Conservation (phyloP, 2,329 filamentous ascomycete genomes). For the Apiospora sp. region DNA sequence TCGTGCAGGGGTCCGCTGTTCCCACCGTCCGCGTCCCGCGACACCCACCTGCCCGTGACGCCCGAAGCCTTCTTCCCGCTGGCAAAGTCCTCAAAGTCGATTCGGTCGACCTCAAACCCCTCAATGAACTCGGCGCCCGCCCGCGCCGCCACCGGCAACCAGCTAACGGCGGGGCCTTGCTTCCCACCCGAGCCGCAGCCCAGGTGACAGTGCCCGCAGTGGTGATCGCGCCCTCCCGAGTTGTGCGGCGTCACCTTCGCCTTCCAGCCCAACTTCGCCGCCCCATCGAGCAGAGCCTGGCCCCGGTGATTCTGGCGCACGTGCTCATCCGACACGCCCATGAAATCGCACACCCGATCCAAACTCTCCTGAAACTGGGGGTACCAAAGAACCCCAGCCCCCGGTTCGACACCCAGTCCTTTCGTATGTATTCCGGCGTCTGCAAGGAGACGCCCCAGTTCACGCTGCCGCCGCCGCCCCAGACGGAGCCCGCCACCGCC, state of each 20-base stretch:
- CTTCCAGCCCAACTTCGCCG: constrained; percentile 69
- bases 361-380: constrained; percentile 67
- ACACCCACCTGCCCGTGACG: constrained; percentile 47
- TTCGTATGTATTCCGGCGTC: constrained; percentile 69
- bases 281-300: constrained; percentile 67
- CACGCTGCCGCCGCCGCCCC: constrained; percentile 77
- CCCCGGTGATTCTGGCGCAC: constrained; percentile 70
- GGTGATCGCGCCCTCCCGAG: constrained; percentile 68
- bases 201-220: constrained; percentile 59
- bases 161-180: constrained; percentile 73
- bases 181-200: constrained; percentile 65
- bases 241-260: constrained; percentile 73
- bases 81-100: constrained; percentile 65
- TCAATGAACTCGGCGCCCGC: constrained; percentile 74
- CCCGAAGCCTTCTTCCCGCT: constrained; percentile 35
- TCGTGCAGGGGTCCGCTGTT: constrained; percentile 57
- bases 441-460: constrained; percentile 67
- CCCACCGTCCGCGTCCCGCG: constrained; percentile 67
- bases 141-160: constrained; percentile 70
- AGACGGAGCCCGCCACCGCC: constrained; percentile 67
- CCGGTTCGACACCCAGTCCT: constrained; percentile 67
- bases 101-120: constrained; percentile 67
- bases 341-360: constrained; percentile 54
- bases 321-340: constrained; percentile 46
- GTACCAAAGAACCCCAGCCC: constrained; percentile 72